These are phyloP conservation scores for Kregervanrija fluxuum DNA, from an alignment of 805 yeast genomes.

Conservation along the genomic window DNA sequence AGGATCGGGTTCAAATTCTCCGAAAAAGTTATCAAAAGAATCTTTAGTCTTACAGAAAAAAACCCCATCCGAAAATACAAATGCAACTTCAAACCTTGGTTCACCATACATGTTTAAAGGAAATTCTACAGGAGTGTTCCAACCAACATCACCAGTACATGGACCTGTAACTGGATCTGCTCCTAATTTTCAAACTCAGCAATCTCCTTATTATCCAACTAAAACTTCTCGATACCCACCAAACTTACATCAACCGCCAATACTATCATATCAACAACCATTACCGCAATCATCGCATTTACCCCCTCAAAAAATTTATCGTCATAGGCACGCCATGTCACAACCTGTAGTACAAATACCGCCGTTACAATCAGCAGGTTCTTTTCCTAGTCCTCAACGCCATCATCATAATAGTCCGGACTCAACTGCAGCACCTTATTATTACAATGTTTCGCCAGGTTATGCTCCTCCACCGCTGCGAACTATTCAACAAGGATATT, in stretches of 20 bases:
- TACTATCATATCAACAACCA: background rate
- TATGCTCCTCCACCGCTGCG: background rate
- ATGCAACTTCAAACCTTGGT: too few relatives aligned
- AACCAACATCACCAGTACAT: too few relatives aligned
- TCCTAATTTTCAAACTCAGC: background rate
- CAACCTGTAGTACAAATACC: background rate
- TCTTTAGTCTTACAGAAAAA: background rate
- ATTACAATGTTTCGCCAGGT: background rate
- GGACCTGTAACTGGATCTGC: too few relatives aligned
- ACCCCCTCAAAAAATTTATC: background rate
- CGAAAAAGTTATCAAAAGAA: background rate
- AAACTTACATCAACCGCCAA: background rate
- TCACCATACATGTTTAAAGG: too few relatives aligned
- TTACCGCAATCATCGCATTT: background rate
- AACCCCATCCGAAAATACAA: background rate
- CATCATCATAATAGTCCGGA: too few relatives aligned
- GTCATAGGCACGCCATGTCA: too few relatives aligned
- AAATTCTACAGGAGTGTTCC: too few relatives aligned
- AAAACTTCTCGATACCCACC: too few relatives aligned
- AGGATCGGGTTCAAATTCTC: too few relatives aligned
- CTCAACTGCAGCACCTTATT: background rate
- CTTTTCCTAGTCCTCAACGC: background rate
- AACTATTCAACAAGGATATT: background rate
- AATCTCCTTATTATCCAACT: too few relatives aligned
- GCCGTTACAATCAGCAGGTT: conserved; percentile 9